Evolutionary conservation across 345 rosid species (phyloP), one percentile per base, ranked within the genome.

Genomic region (Dovyalis caffra): DNA sequence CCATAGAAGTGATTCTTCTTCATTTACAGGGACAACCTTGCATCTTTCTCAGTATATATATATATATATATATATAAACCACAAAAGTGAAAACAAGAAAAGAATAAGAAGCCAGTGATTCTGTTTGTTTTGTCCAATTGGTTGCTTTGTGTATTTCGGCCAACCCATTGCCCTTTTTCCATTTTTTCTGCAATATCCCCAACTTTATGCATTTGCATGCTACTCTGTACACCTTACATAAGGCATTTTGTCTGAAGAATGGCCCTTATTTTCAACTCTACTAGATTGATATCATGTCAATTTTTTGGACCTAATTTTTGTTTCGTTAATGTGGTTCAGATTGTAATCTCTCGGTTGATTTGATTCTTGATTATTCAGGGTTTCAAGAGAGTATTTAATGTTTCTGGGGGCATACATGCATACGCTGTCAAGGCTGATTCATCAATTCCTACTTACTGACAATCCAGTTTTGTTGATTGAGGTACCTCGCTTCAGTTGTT

Each of bases 321-420:
- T 23, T 69, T 43, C 20, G 37, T 5, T 20, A 29, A 2, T 72
- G 31, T n/a, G 60, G 35, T 49, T 40, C 57, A 29, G 60, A 64
- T 66, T 71, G 18, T 40, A 58, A 4, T 60, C 73, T 43, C 18
- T 26, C 21, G 29, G 16, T 45, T 78, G 9, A 47, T 53, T 61
- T 31, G 6, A 4, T 60, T 75, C 53, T 35, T 77, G 60, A 45
- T 64, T 80, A 40, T 82, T 65, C 87, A 94, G 97, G 97, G 97
- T 53, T 94, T 92, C 77, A 90, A 71, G 87, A 90, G 85, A 78
- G 88, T 92, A 47, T 90, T 77, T 70, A 94, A 92, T 51, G 60
- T 92, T 12, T 81, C 91, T 6, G 98, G 98, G 29, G 97, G 97
- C 82, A 92, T 94, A 60, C 96, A 88, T 71, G 93, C 90, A 0